phyloP scores from a whole-genome alignment of 495 filamentous ascomycete species.

The Xylaria telfairii region DNA sequence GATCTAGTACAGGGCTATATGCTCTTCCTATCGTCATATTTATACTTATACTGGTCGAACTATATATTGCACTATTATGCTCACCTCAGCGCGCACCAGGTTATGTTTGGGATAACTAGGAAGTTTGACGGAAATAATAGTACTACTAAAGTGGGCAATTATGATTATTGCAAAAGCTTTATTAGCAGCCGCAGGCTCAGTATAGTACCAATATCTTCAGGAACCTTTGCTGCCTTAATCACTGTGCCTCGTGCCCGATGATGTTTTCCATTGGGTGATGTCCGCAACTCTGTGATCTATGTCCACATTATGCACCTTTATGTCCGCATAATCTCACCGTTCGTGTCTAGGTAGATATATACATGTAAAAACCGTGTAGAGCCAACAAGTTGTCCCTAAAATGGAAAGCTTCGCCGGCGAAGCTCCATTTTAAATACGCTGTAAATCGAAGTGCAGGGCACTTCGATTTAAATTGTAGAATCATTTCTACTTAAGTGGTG shows the following conservation, averaged over 20 bases:
- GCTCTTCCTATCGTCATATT: not conserved
- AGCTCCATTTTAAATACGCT: no score
- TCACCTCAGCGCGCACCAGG: conserved; percentile 7
- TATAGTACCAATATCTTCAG: conserved; percentile 4
- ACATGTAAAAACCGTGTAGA: not conserved
- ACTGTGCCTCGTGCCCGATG: not conserved
- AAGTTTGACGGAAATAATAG: not conserved
- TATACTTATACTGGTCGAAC: conserved; percentile 3
- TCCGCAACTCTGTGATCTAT: conserved; percentile 1
- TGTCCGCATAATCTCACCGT: conserved; percentile 1
- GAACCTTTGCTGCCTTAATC: conserved; percentile 2
- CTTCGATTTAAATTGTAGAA: no score
- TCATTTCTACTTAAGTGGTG: no score
- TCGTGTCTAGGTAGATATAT: conserved; percentile 2
- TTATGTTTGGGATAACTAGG: conserved; percentile 16
- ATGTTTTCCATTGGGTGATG: not conserved
- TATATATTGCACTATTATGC: conserved; percentile 7
- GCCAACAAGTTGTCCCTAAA: no score
- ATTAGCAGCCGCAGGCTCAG: conserved; percentile 1
- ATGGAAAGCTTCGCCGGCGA: no score
- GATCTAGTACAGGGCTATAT: not conserved
- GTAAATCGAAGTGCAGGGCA: no score
- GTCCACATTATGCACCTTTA: not conserved
- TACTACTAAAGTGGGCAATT: not conserved
- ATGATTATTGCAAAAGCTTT: not conserved